Conservation (phyloP, 208 protist species). For the Giardia muris region DNA sequence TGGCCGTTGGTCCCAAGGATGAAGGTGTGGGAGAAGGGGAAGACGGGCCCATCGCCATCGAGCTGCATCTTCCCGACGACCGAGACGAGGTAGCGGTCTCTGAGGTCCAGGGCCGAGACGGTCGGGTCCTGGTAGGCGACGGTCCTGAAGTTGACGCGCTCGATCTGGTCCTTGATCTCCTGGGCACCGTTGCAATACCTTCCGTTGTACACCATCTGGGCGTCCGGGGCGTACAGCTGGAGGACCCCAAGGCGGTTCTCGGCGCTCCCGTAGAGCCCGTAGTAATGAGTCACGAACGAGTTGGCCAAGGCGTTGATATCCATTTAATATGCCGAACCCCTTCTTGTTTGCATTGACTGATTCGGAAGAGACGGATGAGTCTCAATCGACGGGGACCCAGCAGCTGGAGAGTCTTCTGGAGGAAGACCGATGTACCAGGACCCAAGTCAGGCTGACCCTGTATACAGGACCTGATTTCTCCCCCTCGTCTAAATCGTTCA, state of each 20-base stretch:
- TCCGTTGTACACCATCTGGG: neutral
- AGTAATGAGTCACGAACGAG: neutral
- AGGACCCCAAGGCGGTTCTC: neutral
- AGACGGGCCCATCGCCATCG: neutral
- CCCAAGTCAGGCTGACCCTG: too few relatives aligned
- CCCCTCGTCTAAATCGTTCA: too few relatives aligned
- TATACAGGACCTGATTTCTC: too few relatives aligned
- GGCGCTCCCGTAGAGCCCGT: neutral
- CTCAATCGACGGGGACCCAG: too few relatives aligned
- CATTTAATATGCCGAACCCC: too few relatives aligned
- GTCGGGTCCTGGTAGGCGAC: neutral
- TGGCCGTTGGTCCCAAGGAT: neutral
- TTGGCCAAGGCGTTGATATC: neutral
- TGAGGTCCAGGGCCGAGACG: neutral
- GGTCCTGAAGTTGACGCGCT: neutral
- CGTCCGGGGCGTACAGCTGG: neutral
- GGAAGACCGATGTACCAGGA: too few relatives aligned
- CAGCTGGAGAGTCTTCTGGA: too few relatives aligned
- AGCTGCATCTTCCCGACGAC: neutral
- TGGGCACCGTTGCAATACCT: neutral
- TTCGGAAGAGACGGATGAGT: too few relatives aligned
- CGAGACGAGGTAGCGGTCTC: neutral
- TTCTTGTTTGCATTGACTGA: too few relatives aligned
- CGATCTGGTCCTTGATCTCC: neutral
- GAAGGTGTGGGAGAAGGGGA: neutral